Evolutionary conservation across 257 asterid species (phyloP).

Genomic region (Paraleonurus japonicus): DNA sequence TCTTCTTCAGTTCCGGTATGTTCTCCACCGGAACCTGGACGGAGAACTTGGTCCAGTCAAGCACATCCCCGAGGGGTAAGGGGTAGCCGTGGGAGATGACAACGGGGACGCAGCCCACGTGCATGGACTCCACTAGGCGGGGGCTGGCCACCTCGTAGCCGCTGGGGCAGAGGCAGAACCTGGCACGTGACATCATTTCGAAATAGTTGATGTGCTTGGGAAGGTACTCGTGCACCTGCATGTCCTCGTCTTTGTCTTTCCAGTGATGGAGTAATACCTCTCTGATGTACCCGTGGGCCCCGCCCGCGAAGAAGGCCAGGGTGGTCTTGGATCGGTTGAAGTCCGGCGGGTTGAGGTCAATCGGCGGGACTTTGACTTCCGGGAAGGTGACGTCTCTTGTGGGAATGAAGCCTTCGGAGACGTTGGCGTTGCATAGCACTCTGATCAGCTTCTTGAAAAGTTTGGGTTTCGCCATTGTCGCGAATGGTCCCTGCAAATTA

Average conservation of each 20-base stretch:
- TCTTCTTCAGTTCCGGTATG: slow-evolving; percentile 43
- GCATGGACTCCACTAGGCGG: slow-evolving; percentile 50
- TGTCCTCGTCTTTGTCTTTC: slow-evolving; percentile 24
- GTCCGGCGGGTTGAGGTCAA: slow-evolving; percentile 35
- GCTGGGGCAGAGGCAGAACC: slow-evolving; percentile 61
- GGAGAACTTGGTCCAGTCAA: slow-evolving; percentile 54
- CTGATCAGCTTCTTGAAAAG: slow-evolving; percentile 43
- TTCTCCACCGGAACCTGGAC: slow-evolving; percentile 32
- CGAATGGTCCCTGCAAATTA: slow-evolving; percentile 57
- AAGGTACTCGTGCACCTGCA: slow-evolving; percentile 52
- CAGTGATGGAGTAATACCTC: slow-evolving; percentile 32
- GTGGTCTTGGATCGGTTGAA: slow-evolving; percentile 24
- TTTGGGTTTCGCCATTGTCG: slow-evolving; percentile 28
- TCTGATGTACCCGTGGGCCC: slow-evolving; percentile 57
- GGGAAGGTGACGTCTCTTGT: slow-evolving; percentile 50
- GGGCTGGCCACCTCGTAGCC: slow-evolving; percentile 79
- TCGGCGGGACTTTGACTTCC: slow-evolving; percentile 39
- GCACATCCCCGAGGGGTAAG: slow-evolving; percentile 60
- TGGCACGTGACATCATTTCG: slow-evolving; percentile 37
- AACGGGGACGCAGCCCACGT: slow-evolving; percentile 45
- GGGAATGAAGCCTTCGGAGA: slow-evolving; percentile 55
- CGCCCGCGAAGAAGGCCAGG: slow-evolving; percentile 68
- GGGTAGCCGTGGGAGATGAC: slow-evolving; percentile 42
- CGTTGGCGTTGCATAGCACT: slow-evolving; percentile 68
- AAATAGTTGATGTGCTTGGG: slow-evolving; percentile 38